A percentile compares a stretch with the other conserved stretches of the same genome.
Conservation (phyloP, 179 eudicot genomes). For the Beta corolliflora region DNA sequence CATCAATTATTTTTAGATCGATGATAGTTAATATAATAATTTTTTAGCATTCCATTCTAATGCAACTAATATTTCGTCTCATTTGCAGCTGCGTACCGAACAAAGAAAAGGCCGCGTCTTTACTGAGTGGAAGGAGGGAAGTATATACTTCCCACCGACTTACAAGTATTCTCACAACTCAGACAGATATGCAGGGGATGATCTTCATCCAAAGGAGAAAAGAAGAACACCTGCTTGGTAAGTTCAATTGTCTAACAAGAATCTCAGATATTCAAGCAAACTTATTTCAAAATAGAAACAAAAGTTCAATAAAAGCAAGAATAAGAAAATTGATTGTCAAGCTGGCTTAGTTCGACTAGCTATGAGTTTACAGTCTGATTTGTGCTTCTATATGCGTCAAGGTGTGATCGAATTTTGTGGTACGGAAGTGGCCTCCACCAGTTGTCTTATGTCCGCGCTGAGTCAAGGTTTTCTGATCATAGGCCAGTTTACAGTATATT, state of each 20-base stretch:
- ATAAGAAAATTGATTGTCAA: too few relatives aligned
- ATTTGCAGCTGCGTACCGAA: slow-evolving; percentile 67
- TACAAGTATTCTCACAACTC: slow-evolving; percentile 91
- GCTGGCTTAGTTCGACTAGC: not conserved
- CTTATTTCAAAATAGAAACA: slow-evolving; percentile 4
- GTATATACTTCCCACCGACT: slow-evolving; percentile 89
- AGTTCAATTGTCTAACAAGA: not conserved
- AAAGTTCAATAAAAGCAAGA: not conserved
- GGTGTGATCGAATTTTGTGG: slow-evolving; percentile 97
- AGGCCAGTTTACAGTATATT: slow-evolving; percentile 84
- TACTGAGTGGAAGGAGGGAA: slow-evolving; percentile 85
- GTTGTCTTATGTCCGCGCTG: slow-evolving; percentile 84
- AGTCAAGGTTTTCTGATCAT: slow-evolving; percentile 90
- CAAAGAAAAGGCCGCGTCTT: slow-evolving; percentile 76
- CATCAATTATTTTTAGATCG: not conserved
- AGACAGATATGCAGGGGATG: slow-evolving; percentile 83
- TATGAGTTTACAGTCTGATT: slow-evolving; percentile 16
- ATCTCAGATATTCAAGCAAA: not conserved
- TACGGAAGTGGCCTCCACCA: slow-evolving; percentile 80
- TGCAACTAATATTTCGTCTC: not conserved
- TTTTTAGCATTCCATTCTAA: not conserved
- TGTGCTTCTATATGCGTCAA: slow-evolving; percentile 19
- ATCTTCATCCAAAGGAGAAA: slow-evolving; percentile 70
- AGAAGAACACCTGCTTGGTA: slow-evolving; percentile 92
- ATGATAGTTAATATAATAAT: not conserved